These are phyloP conservation scores for Lanzia echinophila DNA, from an alignment of 2,329 filamentous ascomycete species.

Conservation along the genomic window DNA sequence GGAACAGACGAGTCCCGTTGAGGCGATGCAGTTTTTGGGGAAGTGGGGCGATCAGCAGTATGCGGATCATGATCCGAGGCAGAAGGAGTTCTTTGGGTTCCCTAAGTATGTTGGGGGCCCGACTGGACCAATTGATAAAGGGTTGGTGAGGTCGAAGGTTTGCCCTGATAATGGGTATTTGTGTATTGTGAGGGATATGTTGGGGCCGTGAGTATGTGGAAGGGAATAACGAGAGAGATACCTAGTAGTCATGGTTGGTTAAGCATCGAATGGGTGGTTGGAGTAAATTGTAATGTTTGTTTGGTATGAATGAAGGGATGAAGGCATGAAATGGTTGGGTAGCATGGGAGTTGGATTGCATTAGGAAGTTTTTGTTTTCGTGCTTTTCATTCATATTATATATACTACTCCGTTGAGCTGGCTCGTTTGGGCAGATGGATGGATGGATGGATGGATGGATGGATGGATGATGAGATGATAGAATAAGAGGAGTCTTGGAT, in stretches of 20 bases:
- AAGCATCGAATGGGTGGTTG: background rate
- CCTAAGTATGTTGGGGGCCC: slow-evolving; percentile 51
- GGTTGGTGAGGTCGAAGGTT: slow-evolving; percentile 46
- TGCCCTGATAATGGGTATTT: slow-evolving; percentile 42
- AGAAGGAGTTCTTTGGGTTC: slow-evolving; percentile 35
- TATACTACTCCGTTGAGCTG: too few relatives aligned
- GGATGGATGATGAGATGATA: background rate
- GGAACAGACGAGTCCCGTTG: slow-evolving; percentile 37
- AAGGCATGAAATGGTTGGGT: too few relatives aligned
- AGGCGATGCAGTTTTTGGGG: slow-evolving; percentile 50
- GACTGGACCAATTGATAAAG: slow-evolving; percentile 54
- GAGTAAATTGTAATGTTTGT: too few relatives aligned
- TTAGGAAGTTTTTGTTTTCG: too few relatives aligned
- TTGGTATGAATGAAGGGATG: background rate
- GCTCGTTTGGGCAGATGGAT: too few relatives aligned
- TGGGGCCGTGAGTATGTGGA: slow-evolving; percentile 17
- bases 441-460: background rate
- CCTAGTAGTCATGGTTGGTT: too few relatives aligned
- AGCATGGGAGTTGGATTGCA: too few relatives aligned
- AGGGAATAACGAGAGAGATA: background rate
- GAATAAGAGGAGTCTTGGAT: background rate
- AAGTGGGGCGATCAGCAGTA: slow-evolving; percentile 58
- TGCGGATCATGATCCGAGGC: slow-evolving; percentile 38
- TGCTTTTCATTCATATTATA: too few relatives aligned
- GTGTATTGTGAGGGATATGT: slow-evolving; percentile 25